Evolutionary conservation across 768 basidiomycete species (phyloP).

Genomic region (Hygrocybe coccinea): DNA sequence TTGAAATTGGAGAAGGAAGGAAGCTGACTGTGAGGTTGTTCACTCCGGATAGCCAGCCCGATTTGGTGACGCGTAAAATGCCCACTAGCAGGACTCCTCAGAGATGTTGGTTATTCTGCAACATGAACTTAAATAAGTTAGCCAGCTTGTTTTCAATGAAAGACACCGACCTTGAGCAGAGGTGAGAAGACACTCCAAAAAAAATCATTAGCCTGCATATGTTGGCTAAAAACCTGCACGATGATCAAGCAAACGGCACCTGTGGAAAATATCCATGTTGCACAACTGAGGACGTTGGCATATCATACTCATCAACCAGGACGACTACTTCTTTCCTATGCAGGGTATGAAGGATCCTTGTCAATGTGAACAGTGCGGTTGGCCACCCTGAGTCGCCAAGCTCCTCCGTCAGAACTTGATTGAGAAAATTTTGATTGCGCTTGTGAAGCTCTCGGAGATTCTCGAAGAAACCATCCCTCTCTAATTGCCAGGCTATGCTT

Average conservation of each 20-base stretch:
- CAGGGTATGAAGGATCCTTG: not conserved
- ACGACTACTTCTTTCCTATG: not conserved
- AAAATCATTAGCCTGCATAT: slow-evolving; percentile 2
- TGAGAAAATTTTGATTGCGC: not conserved
- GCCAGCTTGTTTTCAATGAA: not conserved
- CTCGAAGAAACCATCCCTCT: not conserved
- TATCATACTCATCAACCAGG: slow-evolving; percentile 6
- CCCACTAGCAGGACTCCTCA: slow-evolving; percentile 2
- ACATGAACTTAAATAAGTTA: not conserved
- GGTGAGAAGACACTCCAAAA: slow-evolving; percentile 2
- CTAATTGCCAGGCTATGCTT: not conserved
- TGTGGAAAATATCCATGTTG: not conserved
- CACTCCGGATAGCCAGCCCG: not conserved
- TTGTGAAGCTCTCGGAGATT: not conserved
- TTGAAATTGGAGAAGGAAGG: not conserved
- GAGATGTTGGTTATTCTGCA: slow-evolving; percentile 1
- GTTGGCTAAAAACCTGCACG: not conserved
- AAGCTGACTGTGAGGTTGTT: not conserved
- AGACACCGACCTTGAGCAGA: slow-evolving; percentile 2
- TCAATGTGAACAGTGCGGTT: not conserved
- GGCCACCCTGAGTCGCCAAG: not conserved
- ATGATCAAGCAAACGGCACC: not conserved
- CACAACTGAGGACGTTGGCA: not conserved
- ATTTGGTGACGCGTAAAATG: slow-evolving; percentile 2
- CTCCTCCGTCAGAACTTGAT: not conserved